These are phyloP conservation scores for Stephania japonica DNA, from an alignment of 164 flowering plant genomes.

Conservation along the genomic window DNA sequence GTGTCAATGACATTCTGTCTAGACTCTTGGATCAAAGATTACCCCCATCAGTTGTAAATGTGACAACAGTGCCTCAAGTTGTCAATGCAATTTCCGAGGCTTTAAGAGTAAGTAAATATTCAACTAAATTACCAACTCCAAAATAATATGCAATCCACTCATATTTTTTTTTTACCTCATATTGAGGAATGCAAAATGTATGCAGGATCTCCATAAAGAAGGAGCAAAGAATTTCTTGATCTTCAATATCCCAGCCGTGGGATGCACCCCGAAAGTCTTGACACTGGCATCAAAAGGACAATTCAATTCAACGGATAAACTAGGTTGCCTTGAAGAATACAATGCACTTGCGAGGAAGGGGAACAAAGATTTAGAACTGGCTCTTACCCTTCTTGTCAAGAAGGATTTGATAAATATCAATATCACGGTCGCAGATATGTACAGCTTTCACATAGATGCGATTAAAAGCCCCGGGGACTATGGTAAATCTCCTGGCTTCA, in stretches of 20 bases:
- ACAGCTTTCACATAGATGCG: conserved; percentile 14
- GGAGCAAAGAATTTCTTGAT: conserved; percentile 23
- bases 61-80: conserved; percentile 16
- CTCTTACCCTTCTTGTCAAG: conserved; percentile 1
- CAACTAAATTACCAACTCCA: background rate
- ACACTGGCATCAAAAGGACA: conserved; percentile 16
- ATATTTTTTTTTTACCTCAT: background rate
- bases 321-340: conserved; percentile 23
- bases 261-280: conserved; percentile 16
- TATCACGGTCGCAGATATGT: conserved; percentile 14
- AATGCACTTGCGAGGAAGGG: conserved; percentile 14
- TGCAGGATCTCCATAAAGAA: conserved; percentile 22
- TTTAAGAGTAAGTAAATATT: conserved; percentile 10
- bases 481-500: conserved; percentile 10
- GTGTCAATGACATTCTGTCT: conserved; percentile 15
- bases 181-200: background rate
- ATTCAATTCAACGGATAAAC: conserved; percentile 21
- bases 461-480: conserved; percentile 12
- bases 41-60: conserved; percentile 14
- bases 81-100: conserved; percentile 19
- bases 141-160: background rate
- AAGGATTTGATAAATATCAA: conserved; percentile 5
- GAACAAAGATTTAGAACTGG: conserved; percentile 12
- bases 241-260: conserved; percentile 20
- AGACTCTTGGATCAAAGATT: conserved; percentile 1